Evolutionary conservation across 768 basidiomycete genomes (phyloP).

Genomic region (Boletus tylopilopsis): DNA sequence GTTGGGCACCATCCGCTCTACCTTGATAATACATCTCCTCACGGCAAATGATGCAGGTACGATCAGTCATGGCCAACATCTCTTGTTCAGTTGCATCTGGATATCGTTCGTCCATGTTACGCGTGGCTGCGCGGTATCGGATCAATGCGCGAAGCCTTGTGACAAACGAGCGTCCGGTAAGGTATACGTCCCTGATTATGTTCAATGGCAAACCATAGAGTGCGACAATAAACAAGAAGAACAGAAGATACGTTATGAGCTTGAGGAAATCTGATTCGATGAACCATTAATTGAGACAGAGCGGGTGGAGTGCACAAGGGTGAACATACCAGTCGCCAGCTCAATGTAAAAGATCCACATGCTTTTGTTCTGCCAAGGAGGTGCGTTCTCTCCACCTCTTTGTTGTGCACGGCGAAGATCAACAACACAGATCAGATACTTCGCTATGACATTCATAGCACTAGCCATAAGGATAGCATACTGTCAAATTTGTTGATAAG

Average conservation of each 20-base stretch:
- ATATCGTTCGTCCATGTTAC: conserved; percentile 95
- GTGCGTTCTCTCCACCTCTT: conserved; percentile 78
- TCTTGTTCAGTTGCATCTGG: conserved; percentile 90
- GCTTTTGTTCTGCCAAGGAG: conserved; percentile 97
- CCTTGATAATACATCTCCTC: conserved; percentile 78
- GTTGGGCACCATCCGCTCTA: conserved; percentile 22
- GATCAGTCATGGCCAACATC: conserved; percentile 74
- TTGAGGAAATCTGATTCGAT: conserved; percentile 81
- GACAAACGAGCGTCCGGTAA: conserved; percentile 91
- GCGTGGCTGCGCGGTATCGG: conserved; percentile 89
- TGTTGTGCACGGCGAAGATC: conserved; percentile 78
- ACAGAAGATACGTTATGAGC: conserved; percentile 84
- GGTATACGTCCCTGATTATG: conserved; percentile 95
- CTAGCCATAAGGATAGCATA: conserved; percentile 87
- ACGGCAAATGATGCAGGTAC: conserved; percentile 96
- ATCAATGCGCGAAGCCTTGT: conserved; percentile 82
- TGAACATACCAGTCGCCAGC: conserved; percentile 70
- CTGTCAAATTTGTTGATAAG: conserved; percentile 38
- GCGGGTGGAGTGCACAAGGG: neutral
- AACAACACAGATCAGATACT: conserved; percentile 77
- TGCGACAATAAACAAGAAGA: conserved; percentile 92
- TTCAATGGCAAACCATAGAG: conserved; percentile 95
- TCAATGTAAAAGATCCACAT: conserved; percentile 97
- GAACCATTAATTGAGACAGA: conserved; percentile 5
- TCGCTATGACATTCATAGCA: conserved; percentile 69